phyloP scores from a whole-genome alignment of 129 eudicot genomes.

The Lonicera japonica region DNA sequence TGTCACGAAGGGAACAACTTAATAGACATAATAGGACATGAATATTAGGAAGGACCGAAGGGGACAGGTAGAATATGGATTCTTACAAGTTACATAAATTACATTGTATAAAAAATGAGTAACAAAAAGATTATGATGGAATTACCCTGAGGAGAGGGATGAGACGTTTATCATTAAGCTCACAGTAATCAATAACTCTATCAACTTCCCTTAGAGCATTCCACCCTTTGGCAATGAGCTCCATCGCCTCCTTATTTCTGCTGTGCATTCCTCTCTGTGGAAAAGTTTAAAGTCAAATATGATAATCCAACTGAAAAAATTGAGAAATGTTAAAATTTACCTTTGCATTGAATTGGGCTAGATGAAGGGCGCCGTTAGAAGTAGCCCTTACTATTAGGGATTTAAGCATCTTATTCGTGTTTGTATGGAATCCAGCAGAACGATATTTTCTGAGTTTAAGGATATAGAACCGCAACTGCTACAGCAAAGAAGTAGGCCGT shows the following conservation, averaged over 20 bases:
- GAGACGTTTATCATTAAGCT: constrained; percentile 73
- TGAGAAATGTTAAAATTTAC: constrained; percentile 5
- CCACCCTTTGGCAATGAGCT: constrained; percentile 84
- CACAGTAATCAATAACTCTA: constrained; percentile 73
- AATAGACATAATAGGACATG: too few relatives aligned
- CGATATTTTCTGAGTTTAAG: neutral
- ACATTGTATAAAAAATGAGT: neutral
- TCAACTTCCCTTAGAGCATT: constrained; percentile 78
- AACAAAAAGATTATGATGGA: neutral
- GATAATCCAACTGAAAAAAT: neutral
- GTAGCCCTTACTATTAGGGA: constrained; percentile 30
- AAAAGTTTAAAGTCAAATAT: neutral
- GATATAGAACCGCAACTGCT: neutral
- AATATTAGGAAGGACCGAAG: too few relatives aligned
- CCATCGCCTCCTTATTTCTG: constrained; percentile 74
- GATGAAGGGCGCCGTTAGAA: constrained; percentile 12
- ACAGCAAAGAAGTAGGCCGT: neutral
- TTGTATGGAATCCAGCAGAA: neutral
- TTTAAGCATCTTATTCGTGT: constrained; percentile 38
- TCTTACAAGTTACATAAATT: neutral
- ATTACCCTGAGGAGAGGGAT: constrained; percentile 67
- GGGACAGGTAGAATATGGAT: too few relatives aligned
- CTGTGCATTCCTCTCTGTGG: constrained; percentile 69
- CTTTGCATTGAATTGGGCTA: constrained; percentile 23
- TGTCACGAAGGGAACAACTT: too few relatives aligned